phyloP scores from a whole-genome alignment of 2,329 filamentous ascomycete species.

The Calonectria pseudoturangicola region DNA sequence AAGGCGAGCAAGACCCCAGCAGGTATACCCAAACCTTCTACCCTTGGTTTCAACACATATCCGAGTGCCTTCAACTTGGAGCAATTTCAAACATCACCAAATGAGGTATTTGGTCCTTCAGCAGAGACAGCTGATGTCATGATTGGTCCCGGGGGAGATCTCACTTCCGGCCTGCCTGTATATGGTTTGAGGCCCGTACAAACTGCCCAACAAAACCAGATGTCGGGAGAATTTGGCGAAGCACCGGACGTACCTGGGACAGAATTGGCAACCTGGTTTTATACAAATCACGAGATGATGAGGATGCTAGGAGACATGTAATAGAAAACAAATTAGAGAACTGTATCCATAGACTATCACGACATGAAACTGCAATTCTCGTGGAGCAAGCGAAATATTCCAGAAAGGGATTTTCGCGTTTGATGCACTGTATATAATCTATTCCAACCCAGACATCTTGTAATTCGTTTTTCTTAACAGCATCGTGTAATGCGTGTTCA shows the following conservation, averaged over 20 bases:
- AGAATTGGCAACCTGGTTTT: constrained; percentile 36
- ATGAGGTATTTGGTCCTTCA: neutral
- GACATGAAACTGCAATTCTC: too few relatives aligned
- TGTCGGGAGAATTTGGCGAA: constrained; percentile 14
- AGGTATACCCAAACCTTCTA: neutral
- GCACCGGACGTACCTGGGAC: neutral
- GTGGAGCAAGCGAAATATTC: too few relatives aligned
- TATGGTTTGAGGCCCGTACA: constrained; percentile 1
- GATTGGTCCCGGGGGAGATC: neutral
- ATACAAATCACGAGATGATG: constrained; percentile 36
- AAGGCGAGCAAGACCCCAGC: constrained; percentile 35
- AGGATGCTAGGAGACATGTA: constrained; percentile 35
- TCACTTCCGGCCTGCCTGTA: neutral
- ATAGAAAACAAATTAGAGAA: neutral
- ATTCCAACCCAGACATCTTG: too few relatives aligned
- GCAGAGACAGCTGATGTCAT: neutral
- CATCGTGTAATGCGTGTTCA: too few relatives aligned
- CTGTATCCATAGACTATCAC: too few relatives aligned
- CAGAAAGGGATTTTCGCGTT: too few relatives aligned
- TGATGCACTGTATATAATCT: too few relatives aligned
- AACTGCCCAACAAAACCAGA: neutral
- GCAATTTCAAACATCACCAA: neutral
- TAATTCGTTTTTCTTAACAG: too few relatives aligned
- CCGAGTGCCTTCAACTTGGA: neutral
- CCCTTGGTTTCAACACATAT: neutral